Percentiles rank a stretch among this genome's conserved stretches.
Evolutionary conservation across 345 rosid genomes (phyloP).

Genomic region (Corchorus capsularis): DNA sequence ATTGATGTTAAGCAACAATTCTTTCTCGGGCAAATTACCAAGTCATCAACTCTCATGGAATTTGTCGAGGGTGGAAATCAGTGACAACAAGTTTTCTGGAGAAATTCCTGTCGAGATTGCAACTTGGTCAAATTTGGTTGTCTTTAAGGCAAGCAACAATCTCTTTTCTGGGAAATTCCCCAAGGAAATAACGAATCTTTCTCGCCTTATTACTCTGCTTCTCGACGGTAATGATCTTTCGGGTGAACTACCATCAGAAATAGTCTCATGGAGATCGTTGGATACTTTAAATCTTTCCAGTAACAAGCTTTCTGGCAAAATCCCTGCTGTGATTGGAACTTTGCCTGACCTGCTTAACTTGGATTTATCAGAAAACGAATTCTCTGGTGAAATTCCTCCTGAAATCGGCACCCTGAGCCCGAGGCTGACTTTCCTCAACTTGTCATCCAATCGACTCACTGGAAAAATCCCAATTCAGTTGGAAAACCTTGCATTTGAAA

Average conservation of each 20-base stretch:
- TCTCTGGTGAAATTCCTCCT: slow-evolving; percentile 69
- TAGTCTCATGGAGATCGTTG: slow-evolving; percentile 67
- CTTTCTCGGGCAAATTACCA: slow-evolving; percentile 72
- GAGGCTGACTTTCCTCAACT: slow-evolving; percentile 34
- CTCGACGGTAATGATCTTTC: slow-evolving; percentile 69
- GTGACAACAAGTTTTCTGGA: slow-evolving; percentile 76
- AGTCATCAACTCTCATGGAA: slow-evolving; percentile 52
- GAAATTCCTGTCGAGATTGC: slow-evolving; percentile 54
- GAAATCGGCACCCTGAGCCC: slow-evolving; percentile 56
- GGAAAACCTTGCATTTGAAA: slow-evolving; percentile 64
- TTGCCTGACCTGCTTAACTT: slow-evolving; percentile 52
- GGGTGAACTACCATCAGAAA: slow-evolving; percentile 60
- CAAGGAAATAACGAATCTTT: slow-evolving; percentile 53
- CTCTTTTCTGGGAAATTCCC: slow-evolving; percentile 65
- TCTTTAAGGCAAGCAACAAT: slow-evolving; percentile 71
- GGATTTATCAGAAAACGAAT: slow-evolving; percentile 69
- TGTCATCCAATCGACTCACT: slow-evolving; percentile 69
- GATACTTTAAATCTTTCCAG: slow-evolving; percentile 50
- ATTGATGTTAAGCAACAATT: slow-evolving; percentile 61
- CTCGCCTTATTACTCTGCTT: slow-evolving; percentile 39
- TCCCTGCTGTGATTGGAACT: slow-evolving; percentile 62
- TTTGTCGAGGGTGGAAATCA: slow-evolving; percentile 66
- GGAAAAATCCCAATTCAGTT: slow-evolving; percentile 62
- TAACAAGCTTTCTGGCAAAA: slow-evolving; percentile 68
- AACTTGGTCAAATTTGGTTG: slow-evolving; percentile 56